Conservation (phyloP, 257 asterid genomes). For the Solanum paucissectum region DNA sequence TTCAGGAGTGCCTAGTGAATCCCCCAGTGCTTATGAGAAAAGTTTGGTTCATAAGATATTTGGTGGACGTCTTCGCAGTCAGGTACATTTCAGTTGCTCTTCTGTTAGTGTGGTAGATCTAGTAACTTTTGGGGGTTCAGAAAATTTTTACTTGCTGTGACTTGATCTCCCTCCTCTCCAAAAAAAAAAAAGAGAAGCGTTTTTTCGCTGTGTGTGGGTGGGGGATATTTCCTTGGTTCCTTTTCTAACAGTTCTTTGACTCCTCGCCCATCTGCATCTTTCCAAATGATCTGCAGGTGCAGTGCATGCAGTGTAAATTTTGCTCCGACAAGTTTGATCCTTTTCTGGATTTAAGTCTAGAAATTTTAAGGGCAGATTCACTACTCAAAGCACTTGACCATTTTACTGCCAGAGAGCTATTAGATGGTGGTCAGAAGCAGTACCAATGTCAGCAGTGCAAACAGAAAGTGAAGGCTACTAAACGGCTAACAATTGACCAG, state of each 20-base stretch:
- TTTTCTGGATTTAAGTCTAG: constrained; percentile 86
- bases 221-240: neutral
- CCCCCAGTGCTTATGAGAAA: constrained; percentile 85
- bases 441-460: constrained; percentile 94
- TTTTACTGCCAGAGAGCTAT: constrained; percentile 77
- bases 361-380: constrained; percentile 72
- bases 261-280: neutral
- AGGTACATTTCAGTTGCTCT: constrained; percentile 32
- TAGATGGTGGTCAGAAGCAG: constrained; percentile 87
- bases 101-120: neutral
- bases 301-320: constrained; percentile 87
- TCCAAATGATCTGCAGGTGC: constrained; percentile 47
- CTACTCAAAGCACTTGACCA: constrained; percentile 64
- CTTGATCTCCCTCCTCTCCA: neutral
- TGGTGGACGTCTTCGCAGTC: constrained; percentile 92
- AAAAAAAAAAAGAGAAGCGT: neutral
- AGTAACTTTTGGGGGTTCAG: neutral
- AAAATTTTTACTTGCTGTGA: neutral
- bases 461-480: constrained; percentile 86
- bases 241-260: neutral
- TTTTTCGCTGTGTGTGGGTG: neutral
- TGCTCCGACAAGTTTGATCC: constrained; percentile 92
- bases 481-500: constrained; percentile 72
- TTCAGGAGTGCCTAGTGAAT: constrained; percentile 89
- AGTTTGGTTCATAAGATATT: constrained; percentile 96